These are phyloP conservation scores for Wickerhamiella kurtzmanii DNA, from an alignment of 805 yeast genomes.

Conservation along the genomic window DNA sequence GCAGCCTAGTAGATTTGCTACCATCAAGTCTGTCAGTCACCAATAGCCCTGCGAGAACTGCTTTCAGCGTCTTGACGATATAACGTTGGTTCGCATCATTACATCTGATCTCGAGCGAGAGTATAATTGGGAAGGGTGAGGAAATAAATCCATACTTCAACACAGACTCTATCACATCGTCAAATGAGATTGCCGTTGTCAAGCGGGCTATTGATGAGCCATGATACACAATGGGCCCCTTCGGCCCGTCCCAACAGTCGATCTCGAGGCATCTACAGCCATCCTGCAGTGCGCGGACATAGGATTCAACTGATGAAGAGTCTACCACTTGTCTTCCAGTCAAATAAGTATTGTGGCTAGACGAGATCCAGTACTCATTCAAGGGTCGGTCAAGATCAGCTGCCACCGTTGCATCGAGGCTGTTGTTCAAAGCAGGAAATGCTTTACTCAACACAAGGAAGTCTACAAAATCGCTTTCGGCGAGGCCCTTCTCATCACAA, in stretches of 20 bases:
- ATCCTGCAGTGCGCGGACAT: slow-evolving; percentile 69
- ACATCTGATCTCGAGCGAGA: slow-evolving; percentile 81
- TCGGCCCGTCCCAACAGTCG: slow-evolving; percentile 83
- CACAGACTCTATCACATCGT: slow-evolving; percentile 57
- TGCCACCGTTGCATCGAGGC: slow-evolving; percentile 5
- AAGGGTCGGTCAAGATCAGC: slow-evolving; percentile 47
- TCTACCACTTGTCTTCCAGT: slow-evolving; percentile 82
- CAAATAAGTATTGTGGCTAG: slow-evolving; percentile 89
- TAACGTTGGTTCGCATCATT: slow-evolving; percentile 49
- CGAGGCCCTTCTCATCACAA: background rate
- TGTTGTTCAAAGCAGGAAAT: slow-evolving; percentile 14
- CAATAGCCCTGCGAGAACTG: slow-evolving; percentile 46
- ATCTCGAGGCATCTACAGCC: slow-evolving; percentile 94
- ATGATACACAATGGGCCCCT: slow-evolving; percentile 79
- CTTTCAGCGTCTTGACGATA: slow-evolving; percentile 40
- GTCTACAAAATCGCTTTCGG: slow-evolving; percentile 28
- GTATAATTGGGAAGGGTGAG: slow-evolving; percentile 70
- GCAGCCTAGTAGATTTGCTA: slow-evolving; percentile 31
- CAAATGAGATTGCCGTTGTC: slow-evolving; percentile 57
- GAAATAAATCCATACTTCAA: slow-evolving; percentile 80
- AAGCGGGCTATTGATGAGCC: slow-evolving; percentile 50
- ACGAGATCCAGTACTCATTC: slow-evolving; percentile 76
- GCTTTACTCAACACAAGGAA: slow-evolving; percentile 25
- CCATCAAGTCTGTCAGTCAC: slow-evolving; percentile 29
- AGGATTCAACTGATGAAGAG: slow-evolving; percentile 78